Percentiles rank a stretch among this genome's conserved stretches.
phyloP scores from a whole-genome alignment of 192 early-diverging fungal species.

The Rhizophagus prolifer region DNA sequence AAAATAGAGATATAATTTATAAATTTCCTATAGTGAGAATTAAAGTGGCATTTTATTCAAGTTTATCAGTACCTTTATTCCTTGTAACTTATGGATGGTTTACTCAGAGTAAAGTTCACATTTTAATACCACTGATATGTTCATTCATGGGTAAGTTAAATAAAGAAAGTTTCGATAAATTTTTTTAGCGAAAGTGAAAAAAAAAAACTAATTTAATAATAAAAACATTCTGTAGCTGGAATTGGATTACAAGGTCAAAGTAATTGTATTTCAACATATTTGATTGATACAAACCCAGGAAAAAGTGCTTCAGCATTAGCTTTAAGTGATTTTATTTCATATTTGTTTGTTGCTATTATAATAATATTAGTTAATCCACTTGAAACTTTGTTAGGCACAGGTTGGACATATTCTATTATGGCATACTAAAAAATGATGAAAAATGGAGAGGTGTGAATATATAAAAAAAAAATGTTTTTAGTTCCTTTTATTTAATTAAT shows the following conservation, averaged over 20 bases:
- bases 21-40: background rate
- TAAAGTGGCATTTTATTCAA: background rate
- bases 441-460: background rate
- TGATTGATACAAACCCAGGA: background rate
- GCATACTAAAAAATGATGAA: background rate
- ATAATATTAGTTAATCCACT: background rate
- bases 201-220: background rate
- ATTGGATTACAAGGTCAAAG: background rate
- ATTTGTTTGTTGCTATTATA: background rate
- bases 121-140: background rate
- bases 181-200: background rate
- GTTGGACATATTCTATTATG: background rate
- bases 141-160: background rate
- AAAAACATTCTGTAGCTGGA: background rate
- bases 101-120: background rate
- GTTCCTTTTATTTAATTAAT: no score
- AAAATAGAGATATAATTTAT: background rate
- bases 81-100: background rate
- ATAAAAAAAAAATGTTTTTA: no score
- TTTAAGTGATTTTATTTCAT: background rate
- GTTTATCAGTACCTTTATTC: background rate
- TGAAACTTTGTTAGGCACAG: background rate
- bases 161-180: background rate
- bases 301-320: background rate
- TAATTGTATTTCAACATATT: background rate